Evolutionary conservation across 164 flowering plant genomes (phyloP).

Genomic region (Vitis cinerea): DNA sequence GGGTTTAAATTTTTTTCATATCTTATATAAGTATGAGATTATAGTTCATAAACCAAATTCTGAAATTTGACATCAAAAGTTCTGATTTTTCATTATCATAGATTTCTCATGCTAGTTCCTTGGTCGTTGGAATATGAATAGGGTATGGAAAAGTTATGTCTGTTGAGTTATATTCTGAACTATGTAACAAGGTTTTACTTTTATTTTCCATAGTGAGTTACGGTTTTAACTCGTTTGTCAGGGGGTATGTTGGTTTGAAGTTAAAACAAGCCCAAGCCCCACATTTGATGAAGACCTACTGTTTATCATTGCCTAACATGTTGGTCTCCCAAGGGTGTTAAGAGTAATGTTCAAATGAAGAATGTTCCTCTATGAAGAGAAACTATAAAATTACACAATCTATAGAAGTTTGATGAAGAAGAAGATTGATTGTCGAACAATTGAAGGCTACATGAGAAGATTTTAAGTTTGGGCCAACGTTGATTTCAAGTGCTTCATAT

Average conservation of each 20-base stretch:
- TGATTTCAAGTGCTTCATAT: constrained; percentile 61
- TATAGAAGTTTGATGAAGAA: constrained; percentile 67
- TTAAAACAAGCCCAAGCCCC: constrained; percentile 86
- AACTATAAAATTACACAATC: constrained; percentile 45
- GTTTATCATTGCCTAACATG: constrained; percentile 51
- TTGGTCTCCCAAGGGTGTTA: constrained; percentile 55
- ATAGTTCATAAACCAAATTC: no score
- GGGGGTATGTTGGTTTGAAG: constrained; percentile 84
- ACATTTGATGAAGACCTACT: constrained; percentile 56
- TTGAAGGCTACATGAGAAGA: constrained; percentile 55
- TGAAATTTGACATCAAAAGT: not conserved
- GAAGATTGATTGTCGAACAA: constrained; percentile 53
- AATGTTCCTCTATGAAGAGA: constrained; percentile 55
- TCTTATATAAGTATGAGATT: no score
- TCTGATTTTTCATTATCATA: not conserved
- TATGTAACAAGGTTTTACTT: constrained; percentile 9
- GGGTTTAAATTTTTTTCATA: no score
- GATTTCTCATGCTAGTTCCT: not conserved
- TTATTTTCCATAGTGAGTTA: constrained; percentile 41
- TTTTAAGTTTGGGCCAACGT: constrained; percentile 45
- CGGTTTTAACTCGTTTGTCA: constrained; percentile 77
- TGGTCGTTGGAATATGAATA: not conserved
- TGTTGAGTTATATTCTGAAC: constrained; percentile 9
- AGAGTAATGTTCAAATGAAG: constrained; percentile 54
- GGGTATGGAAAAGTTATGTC: constrained; percentile 1